phyloP scores from a whole-genome alignment of 2,329 filamentous ascomycete species.

The Xylariaceae sp. region DNA sequence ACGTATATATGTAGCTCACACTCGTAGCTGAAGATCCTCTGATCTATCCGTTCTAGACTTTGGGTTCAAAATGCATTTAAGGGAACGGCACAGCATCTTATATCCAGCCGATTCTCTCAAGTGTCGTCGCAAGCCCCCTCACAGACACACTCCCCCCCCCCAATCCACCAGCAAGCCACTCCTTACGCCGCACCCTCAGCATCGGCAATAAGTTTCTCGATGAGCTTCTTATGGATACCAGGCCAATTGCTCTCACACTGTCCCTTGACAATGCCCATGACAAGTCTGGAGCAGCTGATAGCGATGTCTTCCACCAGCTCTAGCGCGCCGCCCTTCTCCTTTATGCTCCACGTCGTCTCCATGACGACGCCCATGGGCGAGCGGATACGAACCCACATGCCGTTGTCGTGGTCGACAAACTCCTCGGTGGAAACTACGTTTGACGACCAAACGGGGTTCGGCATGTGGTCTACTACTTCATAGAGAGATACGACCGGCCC shows the following conservation, averaged over 20 bases:
- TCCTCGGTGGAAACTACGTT: conserved; percentile 54
- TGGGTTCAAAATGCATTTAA: too few relatives aligned
- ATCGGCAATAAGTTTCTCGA: conserved; percentile 37
- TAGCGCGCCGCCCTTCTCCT: conserved; percentile 22
- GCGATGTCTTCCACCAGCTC: conserved; percentile 49
- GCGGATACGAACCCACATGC: conserved; percentile 50
- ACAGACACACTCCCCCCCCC: neutral
- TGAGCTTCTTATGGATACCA: conserved; percentile 50
- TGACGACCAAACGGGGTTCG: conserved; percentile 54
- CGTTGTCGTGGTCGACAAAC: conserved; percentile 48
- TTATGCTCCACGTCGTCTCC: conserved; percentile 49
- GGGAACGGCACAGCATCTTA: too few relatives aligned
- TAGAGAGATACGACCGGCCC: conserved; percentile 36
- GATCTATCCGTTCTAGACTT: too few relatives aligned
- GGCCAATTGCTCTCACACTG: conserved; percentile 52
- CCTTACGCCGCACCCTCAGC: conserved; percentile 5
- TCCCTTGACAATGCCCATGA: conserved; percentile 48
- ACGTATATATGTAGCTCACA: too few relatives aligned
- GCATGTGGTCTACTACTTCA: conserved; percentile 51
- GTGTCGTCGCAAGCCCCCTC: too few relatives aligned
- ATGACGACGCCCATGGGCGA: conserved; percentile 51
- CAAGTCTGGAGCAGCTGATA: conserved; percentile 50
- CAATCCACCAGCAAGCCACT: neutral
- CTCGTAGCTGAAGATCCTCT: too few relatives aligned
- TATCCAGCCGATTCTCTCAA: too few relatives aligned